Evolutionary conservation across 83 land plant genomes (phyloP).

Genomic region (Diphasiastrum complanatum): DNA sequence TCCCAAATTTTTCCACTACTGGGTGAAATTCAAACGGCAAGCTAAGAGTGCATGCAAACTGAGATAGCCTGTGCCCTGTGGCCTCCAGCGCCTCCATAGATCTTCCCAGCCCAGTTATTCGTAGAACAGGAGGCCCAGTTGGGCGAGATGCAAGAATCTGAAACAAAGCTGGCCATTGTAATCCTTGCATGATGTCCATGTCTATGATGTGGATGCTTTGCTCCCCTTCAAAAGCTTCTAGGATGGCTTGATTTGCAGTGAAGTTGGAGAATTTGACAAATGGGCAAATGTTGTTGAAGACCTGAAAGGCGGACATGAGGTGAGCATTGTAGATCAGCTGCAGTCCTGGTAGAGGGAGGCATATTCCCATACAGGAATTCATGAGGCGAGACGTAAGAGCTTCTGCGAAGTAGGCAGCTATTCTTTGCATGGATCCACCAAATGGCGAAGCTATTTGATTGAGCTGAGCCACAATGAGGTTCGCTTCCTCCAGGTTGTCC

Average conservation of each 20-base stretch:
- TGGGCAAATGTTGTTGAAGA: constrained; percentile 82
- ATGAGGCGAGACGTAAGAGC: constrained; percentile 61
- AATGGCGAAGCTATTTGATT: constrained; percentile 77
- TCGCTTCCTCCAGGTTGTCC: constrained; percentile 51
- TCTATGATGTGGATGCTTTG: constrained; percentile 84
- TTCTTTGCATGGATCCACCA: constrained; percentile 72
- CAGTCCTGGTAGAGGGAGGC: constrained; percentile 32
- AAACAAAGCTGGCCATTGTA: constrained; percentile 91
- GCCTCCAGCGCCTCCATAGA: constrained; percentile 81
- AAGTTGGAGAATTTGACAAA: constrained; percentile 85
- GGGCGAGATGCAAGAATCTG: constrained; percentile 39
- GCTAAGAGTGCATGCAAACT: constrained; percentile 69
- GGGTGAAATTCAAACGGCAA: constrained; percentile 77
- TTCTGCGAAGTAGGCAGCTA: constrained; percentile 85
- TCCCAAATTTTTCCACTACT: constrained; percentile 66
- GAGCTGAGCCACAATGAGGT: constrained; percentile 50
- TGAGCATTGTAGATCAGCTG: constrained; percentile 9
- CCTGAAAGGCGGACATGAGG: constrained; percentile 39
- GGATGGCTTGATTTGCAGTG: constrained; percentile 88
- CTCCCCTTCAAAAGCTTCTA: constrained; percentile 78
- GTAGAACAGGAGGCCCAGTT: constrained; percentile 36
- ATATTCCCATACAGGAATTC: constrained; percentile 48
- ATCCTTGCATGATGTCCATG: constrained; percentile 87
- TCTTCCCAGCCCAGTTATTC: constrained; percentile 73
- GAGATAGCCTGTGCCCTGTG: constrained; percentile 75